Evolutionary conservation across 768 basidiomycete genomes (phyloP).

Genomic region (Antrodiella citrinella): DNA sequence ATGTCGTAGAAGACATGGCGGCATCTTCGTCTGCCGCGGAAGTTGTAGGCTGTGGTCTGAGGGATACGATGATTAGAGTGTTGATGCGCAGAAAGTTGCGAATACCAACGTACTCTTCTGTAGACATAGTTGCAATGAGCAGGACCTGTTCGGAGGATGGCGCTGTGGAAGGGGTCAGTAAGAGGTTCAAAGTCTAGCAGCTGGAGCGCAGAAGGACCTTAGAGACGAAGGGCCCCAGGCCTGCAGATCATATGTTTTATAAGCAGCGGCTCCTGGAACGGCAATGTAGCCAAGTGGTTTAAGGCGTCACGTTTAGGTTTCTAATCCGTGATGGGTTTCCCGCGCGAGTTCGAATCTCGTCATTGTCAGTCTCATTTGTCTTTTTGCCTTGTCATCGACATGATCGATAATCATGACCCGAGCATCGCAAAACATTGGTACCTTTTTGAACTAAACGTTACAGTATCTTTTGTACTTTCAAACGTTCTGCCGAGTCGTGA

Average conservation of each 20-base stretch:
- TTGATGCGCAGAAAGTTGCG: too few species aligned
- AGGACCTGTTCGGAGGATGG: background rate
- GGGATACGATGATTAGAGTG: background rate
- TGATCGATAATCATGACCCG: too few species aligned
- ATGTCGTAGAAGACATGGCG: background rate
- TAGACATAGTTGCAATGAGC: slow-evolving; percentile 34
- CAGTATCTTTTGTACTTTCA: too few species aligned
- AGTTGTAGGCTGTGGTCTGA: slow-evolving; percentile 1
- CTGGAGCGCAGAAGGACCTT: too few species aligned
- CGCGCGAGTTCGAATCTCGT: slow-evolving; percentile 56
- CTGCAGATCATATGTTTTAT: too few species aligned
- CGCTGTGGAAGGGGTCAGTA: background rate
- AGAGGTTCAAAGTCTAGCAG: too few species aligned
- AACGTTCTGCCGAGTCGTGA: too few species aligned
- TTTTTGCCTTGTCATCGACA: slow-evolving; percentile 3
- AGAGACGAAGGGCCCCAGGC: too few species aligned
- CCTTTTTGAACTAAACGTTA: too few species aligned
- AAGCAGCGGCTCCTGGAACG: too few species aligned
- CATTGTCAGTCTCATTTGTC: slow-evolving; percentile 32
- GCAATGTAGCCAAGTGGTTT: slow-evolving; percentile 56
- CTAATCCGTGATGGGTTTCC: slow-evolving; percentile 46
- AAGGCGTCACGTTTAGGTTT: slow-evolving; percentile 51
- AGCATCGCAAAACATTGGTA: too few species aligned
- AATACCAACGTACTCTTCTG: slow-evolving; percentile 48
- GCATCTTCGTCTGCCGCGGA: slow-evolving; percentile 26